A percentile compares a stretch with the other conserved stretches of the same genome.
Evolutionary conservation across 495 filamentous ascomycete species (phyloP).

Genomic region (Talaromyces wortmannii): DNA sequence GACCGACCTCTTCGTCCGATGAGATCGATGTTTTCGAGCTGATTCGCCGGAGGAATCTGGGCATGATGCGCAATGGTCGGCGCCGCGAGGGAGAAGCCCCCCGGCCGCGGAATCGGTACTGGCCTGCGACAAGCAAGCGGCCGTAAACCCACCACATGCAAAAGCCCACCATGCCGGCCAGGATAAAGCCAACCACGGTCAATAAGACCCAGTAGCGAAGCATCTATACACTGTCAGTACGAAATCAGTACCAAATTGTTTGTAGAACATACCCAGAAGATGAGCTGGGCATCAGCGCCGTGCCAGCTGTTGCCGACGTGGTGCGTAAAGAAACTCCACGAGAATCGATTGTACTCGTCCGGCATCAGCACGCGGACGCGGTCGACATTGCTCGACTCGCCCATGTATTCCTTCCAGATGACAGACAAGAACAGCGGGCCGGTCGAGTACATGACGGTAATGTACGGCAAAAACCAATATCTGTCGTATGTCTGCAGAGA

Average conservation of each 20-base stretch:
- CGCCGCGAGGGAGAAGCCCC: constrained; percentile 22
- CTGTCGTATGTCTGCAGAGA: constrained; percentile 63
- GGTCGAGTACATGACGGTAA: constrained; percentile 83
- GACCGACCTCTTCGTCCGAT: constrained; percentile 29
- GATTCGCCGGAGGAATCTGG: constrained; percentile 32
- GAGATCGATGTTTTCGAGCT: constrained; percentile 40
- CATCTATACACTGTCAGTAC: constrained; percentile 34
- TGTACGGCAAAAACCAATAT: constrained; percentile 75
- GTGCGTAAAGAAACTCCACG: constrained; percentile 75
- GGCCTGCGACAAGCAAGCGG: constrained; percentile 38
- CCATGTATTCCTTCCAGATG: constrained; percentile 76
- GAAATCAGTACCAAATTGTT: not conserved
- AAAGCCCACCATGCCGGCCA: constrained; percentile 51
- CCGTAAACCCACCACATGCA: constrained; percentile 51
- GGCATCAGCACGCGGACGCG: constrained; percentile 52
- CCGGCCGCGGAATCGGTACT: constrained; percentile 35
- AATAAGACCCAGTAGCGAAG: constrained; percentile 67
- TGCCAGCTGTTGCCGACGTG: constrained; percentile 74
- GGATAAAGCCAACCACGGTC: constrained; percentile 54
- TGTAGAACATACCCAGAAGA: constrained; percentile 58
- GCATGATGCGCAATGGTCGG: constrained; percentile 25
- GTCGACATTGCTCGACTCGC: constrained; percentile 20
- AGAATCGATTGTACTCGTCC: constrained; percentile 61
- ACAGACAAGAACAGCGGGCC: constrained; percentile 80
- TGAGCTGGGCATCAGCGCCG: constrained; percentile 62